Evolutionary conservation across 2,329 filamentous ascomycete species (phyloP).

Genomic region (Ceratocystis cubensis): DNA sequence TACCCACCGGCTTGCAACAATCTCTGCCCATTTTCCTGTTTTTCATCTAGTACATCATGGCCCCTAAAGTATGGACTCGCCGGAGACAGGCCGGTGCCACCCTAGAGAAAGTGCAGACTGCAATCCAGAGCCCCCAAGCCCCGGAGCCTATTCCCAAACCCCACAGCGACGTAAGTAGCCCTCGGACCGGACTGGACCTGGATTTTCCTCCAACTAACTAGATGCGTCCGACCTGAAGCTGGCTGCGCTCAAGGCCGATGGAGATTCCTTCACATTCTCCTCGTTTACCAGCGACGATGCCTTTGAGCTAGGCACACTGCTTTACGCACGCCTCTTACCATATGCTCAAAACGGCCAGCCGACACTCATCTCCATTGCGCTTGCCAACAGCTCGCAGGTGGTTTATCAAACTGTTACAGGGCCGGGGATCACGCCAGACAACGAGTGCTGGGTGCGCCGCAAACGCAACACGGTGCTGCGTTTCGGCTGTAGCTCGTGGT

Average conservation of each 20-base stretch:
- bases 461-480: constrained; percentile 62
- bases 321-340: constrained; percentile 49
- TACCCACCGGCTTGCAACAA: background rate
- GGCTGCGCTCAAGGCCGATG: constrained; percentile 26
- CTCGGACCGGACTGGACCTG: background rate
- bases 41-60: background rate
- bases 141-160: constrained; percentile 22
- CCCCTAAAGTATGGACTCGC: background rate
- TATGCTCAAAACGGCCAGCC: constrained; percentile 35
- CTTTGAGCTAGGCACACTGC: constrained; percentile 50
- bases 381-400: constrained; percentile 45
- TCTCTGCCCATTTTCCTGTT: background rate
- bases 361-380: constrained; percentile 50
- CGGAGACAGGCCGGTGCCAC: background rate
- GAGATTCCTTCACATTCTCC: constrained; percentile 34
- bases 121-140: background rate
- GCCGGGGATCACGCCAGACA: constrained; percentile 56
- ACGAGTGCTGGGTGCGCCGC: constrained; percentile 55
- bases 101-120: background rate
- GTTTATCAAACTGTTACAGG: constrained; percentile 60
- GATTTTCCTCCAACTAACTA: background rate
- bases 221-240: constrained; percentile 13
- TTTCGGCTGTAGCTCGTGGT: constrained; percentile 59
- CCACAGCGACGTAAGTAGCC: background rate
- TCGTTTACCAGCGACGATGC: constrained; percentile 53